Evolutionary conservation across 148 eudicot species (phyloP).

Genomic region (Rhododendron williamsianum): DNA sequence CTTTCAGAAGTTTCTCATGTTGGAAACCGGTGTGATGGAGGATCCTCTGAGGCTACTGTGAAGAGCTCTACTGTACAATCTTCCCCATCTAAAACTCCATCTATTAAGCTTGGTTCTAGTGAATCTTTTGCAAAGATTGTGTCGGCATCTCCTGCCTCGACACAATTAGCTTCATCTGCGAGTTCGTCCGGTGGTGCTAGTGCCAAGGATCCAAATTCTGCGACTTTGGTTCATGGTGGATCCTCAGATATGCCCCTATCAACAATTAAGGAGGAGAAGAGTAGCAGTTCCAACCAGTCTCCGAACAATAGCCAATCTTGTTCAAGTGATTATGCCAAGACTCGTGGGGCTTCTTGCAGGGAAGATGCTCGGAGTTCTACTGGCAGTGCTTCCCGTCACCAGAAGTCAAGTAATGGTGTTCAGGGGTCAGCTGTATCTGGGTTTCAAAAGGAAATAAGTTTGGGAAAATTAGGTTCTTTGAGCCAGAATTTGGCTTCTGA

Average conservation of each 20-base stretch:
- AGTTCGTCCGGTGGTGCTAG: conserved; percentile 28
- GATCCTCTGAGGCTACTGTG: conserved; percentile 45
- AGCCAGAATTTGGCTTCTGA: conserved; percentile 36
- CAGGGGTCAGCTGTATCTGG: conserved; percentile 30
- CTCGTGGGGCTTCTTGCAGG: conserved; percentile 38
- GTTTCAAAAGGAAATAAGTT: conserved; percentile 35
- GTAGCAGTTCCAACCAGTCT: conserved; percentile 72
- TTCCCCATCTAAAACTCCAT: conserved; percentile 44
- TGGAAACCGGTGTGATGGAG: conserved; percentile 43
- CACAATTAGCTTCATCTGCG: conserved; percentile 27
- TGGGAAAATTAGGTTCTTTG: conserved; percentile 28
- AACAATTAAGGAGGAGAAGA: conserved; percentile 56
- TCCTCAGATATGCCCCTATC: conserved; percentile 43
- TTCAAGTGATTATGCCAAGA: conserved; percentile 54
- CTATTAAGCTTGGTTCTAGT: conserved; percentile 41
- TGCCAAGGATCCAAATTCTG: conserved; percentile 31
- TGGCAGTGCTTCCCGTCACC: conserved; percentile 28
- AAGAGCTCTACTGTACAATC: conserved; percentile 42
- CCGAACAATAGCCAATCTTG: conserved; percentile 60
- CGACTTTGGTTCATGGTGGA: conserved; percentile 25
- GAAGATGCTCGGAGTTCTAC: conserved; percentile 58
- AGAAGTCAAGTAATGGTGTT: conserved; percentile 33
- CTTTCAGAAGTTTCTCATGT: conserved; percentile 52
- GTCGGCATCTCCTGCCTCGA: conserved; percentile 32
- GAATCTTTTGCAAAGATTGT: conserved; percentile 43